Evolutionary conservation across 352 stramenopile species (phyloP).

Genomic region (Achlya hypogyna): DNA sequence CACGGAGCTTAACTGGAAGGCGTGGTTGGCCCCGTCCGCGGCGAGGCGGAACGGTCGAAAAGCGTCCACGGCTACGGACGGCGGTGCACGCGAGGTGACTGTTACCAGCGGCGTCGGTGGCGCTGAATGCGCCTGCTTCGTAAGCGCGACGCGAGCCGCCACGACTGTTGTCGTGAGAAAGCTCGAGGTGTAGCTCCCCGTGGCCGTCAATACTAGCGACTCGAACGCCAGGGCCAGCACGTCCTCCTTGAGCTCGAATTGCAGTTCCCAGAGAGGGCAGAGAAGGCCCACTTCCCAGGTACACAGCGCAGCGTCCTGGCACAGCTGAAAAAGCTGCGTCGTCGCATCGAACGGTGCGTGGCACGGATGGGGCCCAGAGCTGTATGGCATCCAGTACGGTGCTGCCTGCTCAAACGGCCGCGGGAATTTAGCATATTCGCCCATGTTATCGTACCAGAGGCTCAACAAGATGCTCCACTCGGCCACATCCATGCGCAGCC

Average conservation of each 20-base stretch:
- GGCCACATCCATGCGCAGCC: constrained; percentile 1
- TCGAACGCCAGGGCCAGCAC: not conserved
- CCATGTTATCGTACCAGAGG: constrained; percentile 20
- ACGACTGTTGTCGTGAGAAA: constrained; percentile 1
- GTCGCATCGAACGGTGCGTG: not conserved
- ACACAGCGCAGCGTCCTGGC: not conserved
- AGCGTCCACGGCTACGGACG: not conserved
- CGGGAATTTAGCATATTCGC: constrained; percentile 14
- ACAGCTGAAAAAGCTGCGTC: not conserved
- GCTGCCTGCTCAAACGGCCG: not conserved
- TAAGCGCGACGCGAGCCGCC: not conserved
- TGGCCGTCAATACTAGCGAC: not conserved
- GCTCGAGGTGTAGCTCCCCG: not conserved
- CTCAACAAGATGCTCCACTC: constrained; percentile 7
- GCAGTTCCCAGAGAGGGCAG: constrained; percentile 2
- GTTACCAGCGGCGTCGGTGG: not conserved
- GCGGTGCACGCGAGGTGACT: not conserved
- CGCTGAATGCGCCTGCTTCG: not conserved
- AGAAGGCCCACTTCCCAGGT: constrained; percentile 15
- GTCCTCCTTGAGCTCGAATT: not conserved
- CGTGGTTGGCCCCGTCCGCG: not conserved
- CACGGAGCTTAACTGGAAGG: constrained; percentile 2
- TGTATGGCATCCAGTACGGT: not conserved
- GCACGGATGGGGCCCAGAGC: not conserved
- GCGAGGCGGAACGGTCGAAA: not conserved